Base-by-base conservation (phyloP, 352 stramenopile genomes). In the Globisporangium mamillatum region DNA sequence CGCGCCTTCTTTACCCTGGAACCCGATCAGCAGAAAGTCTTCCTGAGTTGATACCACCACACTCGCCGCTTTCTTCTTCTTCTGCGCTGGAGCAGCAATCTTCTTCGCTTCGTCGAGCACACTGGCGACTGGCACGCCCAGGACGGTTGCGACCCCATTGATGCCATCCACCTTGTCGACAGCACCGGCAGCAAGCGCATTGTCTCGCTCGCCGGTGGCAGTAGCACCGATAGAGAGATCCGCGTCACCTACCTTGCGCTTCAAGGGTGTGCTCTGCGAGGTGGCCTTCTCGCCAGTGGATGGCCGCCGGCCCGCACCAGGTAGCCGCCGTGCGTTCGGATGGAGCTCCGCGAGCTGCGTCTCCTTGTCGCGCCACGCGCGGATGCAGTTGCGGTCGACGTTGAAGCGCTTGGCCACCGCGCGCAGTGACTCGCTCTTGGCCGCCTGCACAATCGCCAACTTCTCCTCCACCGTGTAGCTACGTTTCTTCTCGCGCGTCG, bases 401-500 rank as follows among this genome's bases (percentile, higher is more conserved):
- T 86, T 86, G 76, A 84, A 91, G 54, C 83, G 82, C 20, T 76
- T 77, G 41, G 84, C 82, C 18, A 86, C 81, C 0, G 80, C 75
- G 16, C 79, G 79, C 41, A 92, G 70, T 48, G 81, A 90, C 63
- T 82, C 73, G 60, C 60, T 73, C 63, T 86, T 86, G 34, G 77
- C 75, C 0, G 79, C 81, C 56, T 80, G 77, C 50, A 92, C 81
- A 61, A 88, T 84, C 61, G 73, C 74, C 48, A 90, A 77, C 70
- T 90, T 90, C 73, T 92, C 80, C 57, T 88, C 77, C 25, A 89
- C 84, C 3, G 84, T 90, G 67, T 88, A 92, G 79, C 84, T 90
- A 65, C 84, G 84, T 72, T 91, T 91, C 78, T 89, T 89, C 58
- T 83, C 54, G 25, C 53, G 36, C 32, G 32, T 34, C 24, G 52